Conservation (phyloP, 345 rosid species). For the Salix exigua region DNA sequence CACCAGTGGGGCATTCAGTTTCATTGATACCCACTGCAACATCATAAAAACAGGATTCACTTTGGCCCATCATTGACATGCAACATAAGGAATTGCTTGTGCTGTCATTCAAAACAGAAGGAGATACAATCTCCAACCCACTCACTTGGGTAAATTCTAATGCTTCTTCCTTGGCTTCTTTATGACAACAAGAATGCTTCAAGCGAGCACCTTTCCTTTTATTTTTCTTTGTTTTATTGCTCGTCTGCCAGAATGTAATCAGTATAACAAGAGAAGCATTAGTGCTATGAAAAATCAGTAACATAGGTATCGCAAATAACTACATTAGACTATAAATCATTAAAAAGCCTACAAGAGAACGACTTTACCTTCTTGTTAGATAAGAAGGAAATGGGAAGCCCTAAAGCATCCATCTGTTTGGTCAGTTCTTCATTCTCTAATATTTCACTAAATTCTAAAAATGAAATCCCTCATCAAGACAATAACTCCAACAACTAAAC, state of each 20-base stretch:
- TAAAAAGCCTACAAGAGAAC: not conserved
- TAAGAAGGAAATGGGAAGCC: constrained; percentile 74
- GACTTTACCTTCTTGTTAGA: constrained; percentile 58
- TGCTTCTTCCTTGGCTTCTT: constrained; percentile 25
- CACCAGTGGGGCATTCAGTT: constrained; percentile 12
- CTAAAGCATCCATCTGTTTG: constrained; percentile 57
- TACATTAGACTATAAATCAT: not conserved
- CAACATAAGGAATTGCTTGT: constrained; percentile 44
- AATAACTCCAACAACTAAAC: not conserved
- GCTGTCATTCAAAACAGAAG: constrained; percentile 38
- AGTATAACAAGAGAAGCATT: too few species aligned
- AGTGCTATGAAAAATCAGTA: too few species aligned
- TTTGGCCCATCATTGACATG: constrained; percentile 41
- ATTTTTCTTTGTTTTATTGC: constrained; percentile 29
- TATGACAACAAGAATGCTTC: constrained; percentile 22
- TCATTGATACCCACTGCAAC: constrained; percentile 43
- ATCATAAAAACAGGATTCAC: constrained; percentile 52
- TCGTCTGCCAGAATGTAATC: constrained; percentile 32
- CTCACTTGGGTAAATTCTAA: constrained; percentile 36
- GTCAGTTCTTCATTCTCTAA: constrained; percentile 44
- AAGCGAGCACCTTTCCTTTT: constrained; percentile 31
- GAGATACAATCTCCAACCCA: constrained; percentile 44
- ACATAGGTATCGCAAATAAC: not conserved
- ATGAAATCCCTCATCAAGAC: not conserved
- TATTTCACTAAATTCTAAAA: constrained; percentile 24